A percentile compares a stretch with the other conserved stretches of the same genome.
phyloP scores from a whole-genome alignment of 352 stramenopile species.

The Pythium brassicae region DNA sequence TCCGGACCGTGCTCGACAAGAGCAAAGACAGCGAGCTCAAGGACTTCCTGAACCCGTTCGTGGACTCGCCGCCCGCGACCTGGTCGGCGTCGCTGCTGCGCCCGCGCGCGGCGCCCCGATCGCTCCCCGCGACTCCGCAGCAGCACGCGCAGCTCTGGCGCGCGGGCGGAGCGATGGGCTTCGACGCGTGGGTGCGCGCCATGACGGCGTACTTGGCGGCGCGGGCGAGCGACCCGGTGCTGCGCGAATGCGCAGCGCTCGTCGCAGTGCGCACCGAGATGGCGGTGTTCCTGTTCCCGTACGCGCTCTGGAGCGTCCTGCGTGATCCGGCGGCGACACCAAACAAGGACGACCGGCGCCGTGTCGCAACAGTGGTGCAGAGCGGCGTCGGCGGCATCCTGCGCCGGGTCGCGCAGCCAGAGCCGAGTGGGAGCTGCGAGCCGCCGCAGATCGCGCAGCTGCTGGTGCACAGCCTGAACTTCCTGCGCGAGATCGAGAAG shows the following conservation, averaged over 20 bases:
- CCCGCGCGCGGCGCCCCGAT: conserved; percentile 1
- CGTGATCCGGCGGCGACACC: background rate
- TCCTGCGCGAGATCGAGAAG: conserved; percentile 77
- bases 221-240: conserved; percentile 34
- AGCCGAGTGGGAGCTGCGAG: conserved; percentile 4
- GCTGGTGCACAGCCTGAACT: conserved; percentile 76
- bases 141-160: conserved; percentile 38
- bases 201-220: conserved; percentile 39
- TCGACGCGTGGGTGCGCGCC: conserved; percentile 55
- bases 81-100: conserved; percentile 35
- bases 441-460: conserved; percentile 54
- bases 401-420: conserved; percentile 2
- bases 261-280: conserved; percentile 41
- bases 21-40: conserved; percentile 64
- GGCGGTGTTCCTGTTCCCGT: conserved; percentile 76
- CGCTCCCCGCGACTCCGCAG: conserved; percentile 8
- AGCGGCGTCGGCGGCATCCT: conserved; percentile 42
- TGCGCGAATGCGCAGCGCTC: conserved; percentile 46
- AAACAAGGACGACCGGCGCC: conserved; percentile 1
- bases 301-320: conserved; percentile 39
- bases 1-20: conserved; percentile 26
- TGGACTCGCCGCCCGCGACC: conserved; percentile 39
- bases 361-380: conserved; percentile 25
- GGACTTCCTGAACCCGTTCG: conserved; percentile 50
- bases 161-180: conserved; percentile 27